Conservation (phyloP, 2,329 filamentous ascomycete species). For the Emmonsiellopsis sp. region DNA sequence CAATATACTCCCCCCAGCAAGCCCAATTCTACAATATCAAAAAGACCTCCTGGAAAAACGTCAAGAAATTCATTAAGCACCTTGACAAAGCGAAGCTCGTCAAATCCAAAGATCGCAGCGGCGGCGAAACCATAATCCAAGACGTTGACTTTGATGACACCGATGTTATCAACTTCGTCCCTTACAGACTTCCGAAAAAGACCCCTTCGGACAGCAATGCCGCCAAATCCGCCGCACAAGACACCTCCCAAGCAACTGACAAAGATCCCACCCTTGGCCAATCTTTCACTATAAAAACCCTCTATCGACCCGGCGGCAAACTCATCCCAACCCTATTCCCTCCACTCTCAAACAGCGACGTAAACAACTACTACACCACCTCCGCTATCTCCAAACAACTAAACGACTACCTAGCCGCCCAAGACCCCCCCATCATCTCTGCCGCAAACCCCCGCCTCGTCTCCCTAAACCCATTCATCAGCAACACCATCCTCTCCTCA, state of each 20-base stretch:
- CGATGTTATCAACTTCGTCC: slow-evolving; percentile 46
- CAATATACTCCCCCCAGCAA: slow-evolving; percentile 46
- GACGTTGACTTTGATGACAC: slow-evolving; percentile 56
- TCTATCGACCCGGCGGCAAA: slow-evolving; percentile 50
- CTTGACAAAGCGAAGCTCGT: slow-evolving; percentile 55
- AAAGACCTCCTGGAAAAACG: slow-evolving; percentile 61
- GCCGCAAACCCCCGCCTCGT: slow-evolving; percentile 52
- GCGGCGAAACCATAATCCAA: slow-evolving; percentile 53
- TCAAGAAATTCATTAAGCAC: slow-evolving; percentile 60
- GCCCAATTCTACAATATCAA: slow-evolving; percentile 55
- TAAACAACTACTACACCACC: slow-evolving; percentile 48
- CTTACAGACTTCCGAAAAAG: slow-evolving; percentile 51
- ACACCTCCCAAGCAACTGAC: slow-evolving; percentile 16
- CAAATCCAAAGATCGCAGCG: slow-evolving; percentile 55
- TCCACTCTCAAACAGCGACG: slow-evolving; percentile 36
- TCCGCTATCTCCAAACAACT: slow-evolving; percentile 49
- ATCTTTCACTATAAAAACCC: slow-evolving; percentile 38
- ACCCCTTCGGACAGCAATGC: slow-evolving; percentile 22
- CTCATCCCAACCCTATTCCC: slow-evolving; percentile 46
- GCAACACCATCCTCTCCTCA: slow-evolving; percentile 51
- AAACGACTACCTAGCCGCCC: slow-evolving; percentile 49
- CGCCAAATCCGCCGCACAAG: neutral
- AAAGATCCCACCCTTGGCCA: slow-evolving; percentile 35
- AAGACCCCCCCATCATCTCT: slow-evolving; percentile 43
- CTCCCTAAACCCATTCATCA: slow-evolving; percentile 52